These are phyloP conservation scores for Saccharomycopsis hybrid DNA, from an alignment of 1,139 yeast genomes.

Conservation along the genomic window DNA sequence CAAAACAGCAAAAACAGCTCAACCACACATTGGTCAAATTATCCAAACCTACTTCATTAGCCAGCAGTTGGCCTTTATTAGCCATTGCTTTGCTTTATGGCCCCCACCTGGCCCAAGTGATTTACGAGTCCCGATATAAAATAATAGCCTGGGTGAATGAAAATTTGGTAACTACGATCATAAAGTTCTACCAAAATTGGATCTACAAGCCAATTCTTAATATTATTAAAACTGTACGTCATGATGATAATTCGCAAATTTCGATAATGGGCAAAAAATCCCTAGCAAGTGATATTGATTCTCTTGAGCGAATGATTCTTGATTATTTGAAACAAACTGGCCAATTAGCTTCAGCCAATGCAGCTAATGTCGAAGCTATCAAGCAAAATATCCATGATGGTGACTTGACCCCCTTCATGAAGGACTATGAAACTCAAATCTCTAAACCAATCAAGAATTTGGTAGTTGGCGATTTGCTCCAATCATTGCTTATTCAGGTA, in stretches of 20 bases:
- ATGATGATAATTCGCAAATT: slow-evolving; percentile 65
- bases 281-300: slow-evolving; percentile 66
- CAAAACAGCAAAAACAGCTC: background rate
- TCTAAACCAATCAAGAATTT: slow-evolving; percentile 59
- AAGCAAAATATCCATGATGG: slow-evolving; percentile 45
- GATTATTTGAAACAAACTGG: slow-evolving; percentile 40
- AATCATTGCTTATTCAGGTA: slow-evolving; percentile 77
- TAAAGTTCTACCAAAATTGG: slow-evolving; percentile 78
- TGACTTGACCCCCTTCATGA: slow-evolving; percentile 72
- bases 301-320: slow-evolving; percentile 81
- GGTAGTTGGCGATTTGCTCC: slow-evolving; percentile 61
- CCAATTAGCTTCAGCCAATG: slow-evolving; percentile 21
- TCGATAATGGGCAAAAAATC: slow-evolving; percentile 79
- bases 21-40: background rate
- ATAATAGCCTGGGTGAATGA: slow-evolving; percentile 43
- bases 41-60: slow-evolving; percentile 1
- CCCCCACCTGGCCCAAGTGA: slow-evolving; percentile 14
- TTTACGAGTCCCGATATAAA: slow-evolving; percentile 21
- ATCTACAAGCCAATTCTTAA: slow-evolving; percentile 68
- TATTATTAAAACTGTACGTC: slow-evolving; percentile 72
- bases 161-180: slow-evolving; percentile 55
- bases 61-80: slow-evolving; percentile 12
- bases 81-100: slow-evolving; percentile 9
- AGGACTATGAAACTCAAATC: slow-evolving; percentile 71
- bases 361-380: slow-evolving; percentile 26